Evolutionary conservation across 108 stramenopile species (phyloP).

Genomic region (Thalassiosira profunda): DNA sequence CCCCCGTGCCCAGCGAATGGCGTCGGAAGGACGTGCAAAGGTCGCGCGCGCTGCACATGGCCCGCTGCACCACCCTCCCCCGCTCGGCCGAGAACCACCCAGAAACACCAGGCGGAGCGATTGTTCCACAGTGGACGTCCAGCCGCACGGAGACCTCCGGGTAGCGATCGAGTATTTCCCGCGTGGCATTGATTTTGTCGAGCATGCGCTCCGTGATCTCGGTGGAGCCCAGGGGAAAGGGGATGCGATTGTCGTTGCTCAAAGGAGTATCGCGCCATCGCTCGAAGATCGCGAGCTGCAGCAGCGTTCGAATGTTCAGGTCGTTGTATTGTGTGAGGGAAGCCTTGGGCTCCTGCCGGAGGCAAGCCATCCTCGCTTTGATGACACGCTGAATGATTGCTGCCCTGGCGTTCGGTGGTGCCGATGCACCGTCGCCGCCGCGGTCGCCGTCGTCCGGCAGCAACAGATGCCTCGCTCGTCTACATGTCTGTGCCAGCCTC

Average conservation of each 20-base stretch:
- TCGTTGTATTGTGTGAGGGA: not conserved
- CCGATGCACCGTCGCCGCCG: too few relatives aligned
- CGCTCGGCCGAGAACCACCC: not conserved
- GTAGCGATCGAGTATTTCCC: not conserved
- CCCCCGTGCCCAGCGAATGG: too few relatives aligned
- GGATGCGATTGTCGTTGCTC: not conserved
- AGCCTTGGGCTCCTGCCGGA: not conserved
- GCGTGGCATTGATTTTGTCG: not conserved
- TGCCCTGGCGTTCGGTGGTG: not conserved
- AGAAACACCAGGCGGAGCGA: not conserved
- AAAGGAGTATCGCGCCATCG: not conserved
- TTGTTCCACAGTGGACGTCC: conserved; percentile 1
- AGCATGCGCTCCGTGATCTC: not conserved
- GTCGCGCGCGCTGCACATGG: too few relatives aligned
- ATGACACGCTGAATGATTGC: not conserved
- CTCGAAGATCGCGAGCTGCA: not conserved
- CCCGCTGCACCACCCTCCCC: too few relatives aligned
- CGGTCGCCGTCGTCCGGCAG: not conserved
- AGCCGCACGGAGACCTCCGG: not conserved
- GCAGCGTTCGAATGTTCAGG: not conserved
- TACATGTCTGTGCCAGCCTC: not conserved
- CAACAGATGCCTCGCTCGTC: not conserved
- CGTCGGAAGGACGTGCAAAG: too few relatives aligned
- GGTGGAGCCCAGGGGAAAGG: not conserved
- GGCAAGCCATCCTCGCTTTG: not conserved